Percentiles rank a stretch among this genome's conserved stretches.
Conservation (phyloP, 164 flowering plant species). For the Chimonanthus praecox region DNA sequence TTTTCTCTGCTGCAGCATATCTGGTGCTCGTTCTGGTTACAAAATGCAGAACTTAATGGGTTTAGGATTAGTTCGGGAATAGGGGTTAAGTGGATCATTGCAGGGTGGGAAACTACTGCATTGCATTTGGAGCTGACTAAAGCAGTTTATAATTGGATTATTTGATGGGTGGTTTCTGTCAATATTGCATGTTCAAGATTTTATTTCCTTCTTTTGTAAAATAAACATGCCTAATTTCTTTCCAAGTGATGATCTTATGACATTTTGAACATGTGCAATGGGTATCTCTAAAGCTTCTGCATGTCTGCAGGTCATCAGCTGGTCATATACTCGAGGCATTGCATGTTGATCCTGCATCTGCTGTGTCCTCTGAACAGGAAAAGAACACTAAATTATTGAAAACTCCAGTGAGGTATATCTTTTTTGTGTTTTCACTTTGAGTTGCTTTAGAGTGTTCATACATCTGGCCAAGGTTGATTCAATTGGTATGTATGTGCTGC, state of each 20-base stretch:
- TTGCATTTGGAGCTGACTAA: slow-evolving; percentile 9
- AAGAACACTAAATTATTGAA: slow-evolving; percentile 48
- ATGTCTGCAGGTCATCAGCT: slow-evolving; percentile 16
- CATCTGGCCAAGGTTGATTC: not conserved
- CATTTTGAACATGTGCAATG: slow-evolving; percentile 55
- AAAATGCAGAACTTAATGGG: slow-evolving; percentile 47
- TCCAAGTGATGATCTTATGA: slow-evolving; percentile 9
- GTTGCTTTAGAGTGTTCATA: not conserved
- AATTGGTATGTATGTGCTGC: not conserved
- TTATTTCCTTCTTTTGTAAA: slow-evolving; percentile 16
- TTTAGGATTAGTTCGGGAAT: slow-evolving; percentile 42
- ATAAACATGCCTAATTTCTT: slow-evolving; percentile 4
- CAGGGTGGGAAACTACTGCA: slow-evolving; percentile 18
- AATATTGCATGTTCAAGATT: slow-evolving; percentile 9
- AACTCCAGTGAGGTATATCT: slow-evolving; percentile 55
- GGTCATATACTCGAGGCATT: slow-evolving; percentile 91
- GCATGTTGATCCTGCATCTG: slow-evolving; percentile 97
- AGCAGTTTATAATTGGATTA: slow-evolving; percentile 6
- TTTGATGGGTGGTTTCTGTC: slow-evolving; percentile 27
- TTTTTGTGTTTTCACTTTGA: not conserved
- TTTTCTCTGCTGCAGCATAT: slow-evolving; percentile 84
- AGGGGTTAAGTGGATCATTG: slow-evolving; percentile 35
- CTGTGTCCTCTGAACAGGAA: slow-evolving; percentile 73
- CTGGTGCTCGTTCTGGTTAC: slow-evolving; percentile 43
- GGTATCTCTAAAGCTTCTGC: slow-evolving; percentile 31